These are phyloP conservation scores for Spiraea crenata DNA, from an alignment of 331 rosid species.

Conservation along the genomic window DNA sequence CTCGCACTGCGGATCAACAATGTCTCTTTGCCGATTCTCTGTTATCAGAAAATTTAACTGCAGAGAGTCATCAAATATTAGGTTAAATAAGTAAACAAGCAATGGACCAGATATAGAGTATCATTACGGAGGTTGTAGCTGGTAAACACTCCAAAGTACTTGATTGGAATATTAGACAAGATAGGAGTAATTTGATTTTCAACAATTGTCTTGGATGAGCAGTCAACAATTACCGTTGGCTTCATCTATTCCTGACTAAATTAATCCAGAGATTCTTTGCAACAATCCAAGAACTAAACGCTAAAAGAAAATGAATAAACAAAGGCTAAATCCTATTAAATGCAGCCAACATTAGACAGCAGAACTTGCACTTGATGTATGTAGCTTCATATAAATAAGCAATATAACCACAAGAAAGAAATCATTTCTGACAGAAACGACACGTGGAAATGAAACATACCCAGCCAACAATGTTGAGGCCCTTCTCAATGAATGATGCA, in stretches of 20 bases:
- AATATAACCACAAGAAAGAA: constrained; percentile 8
- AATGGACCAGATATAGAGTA: not conserved
- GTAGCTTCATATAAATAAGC: not conserved
- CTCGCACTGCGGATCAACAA: constrained; percentile 75
- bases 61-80: constrained; percentile 15
- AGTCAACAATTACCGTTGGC: not conserved
- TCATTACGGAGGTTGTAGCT: not conserved
- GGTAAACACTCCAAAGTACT: not conserved
- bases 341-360: not conserved
- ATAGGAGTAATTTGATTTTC: not conserved
- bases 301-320: not conserved
- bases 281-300: not conserved
- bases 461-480: constrained; percentile 97
- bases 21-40: constrained; percentile 77
- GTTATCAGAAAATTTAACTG: constrained; percentile 90
- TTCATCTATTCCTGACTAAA: not conserved
- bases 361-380: not conserved
- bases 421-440: constrained; percentile 1
- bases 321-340: not conserved
- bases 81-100: constrained; percentile 20
- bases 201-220: not conserved
- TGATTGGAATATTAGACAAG: not conserved
- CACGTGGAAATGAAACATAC: constrained; percentile 43
- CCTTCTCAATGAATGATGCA: constrained; percentile 92
- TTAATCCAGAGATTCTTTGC: not conserved